phyloP scores from a whole-genome alignment of 495 filamentous ascomycete genomes.

The Aspergillus heteromorphus region DNA sequence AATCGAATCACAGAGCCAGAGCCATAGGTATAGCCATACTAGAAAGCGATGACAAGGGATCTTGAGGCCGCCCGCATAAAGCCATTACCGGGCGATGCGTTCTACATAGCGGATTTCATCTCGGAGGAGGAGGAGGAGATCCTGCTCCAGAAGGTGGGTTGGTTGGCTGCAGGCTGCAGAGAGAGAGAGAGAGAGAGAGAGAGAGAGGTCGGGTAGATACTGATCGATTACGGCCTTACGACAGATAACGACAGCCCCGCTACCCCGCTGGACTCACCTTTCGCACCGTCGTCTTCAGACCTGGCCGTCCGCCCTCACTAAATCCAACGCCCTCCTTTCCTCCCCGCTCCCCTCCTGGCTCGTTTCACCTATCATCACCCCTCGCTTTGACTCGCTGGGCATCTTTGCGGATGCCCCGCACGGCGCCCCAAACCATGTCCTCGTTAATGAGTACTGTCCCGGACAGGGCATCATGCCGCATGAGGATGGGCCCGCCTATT shows the following conservation, averaged over 20 bases:
- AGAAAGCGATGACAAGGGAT: conserved; percentile 14
- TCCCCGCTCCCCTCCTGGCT: conserved; percentile 77
- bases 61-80: conserved; percentile 49
- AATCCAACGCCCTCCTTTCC: conserved; percentile 67
- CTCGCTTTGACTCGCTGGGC: conserved; percentile 52
- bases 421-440: conserved; percentile 74
- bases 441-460: conserved; percentile 86
- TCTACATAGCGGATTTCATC: conserved; percentile 89
- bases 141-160: conserved; percentile 62
- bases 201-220: too few relatives aligned
- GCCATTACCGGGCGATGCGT: conserved; percentile 59
- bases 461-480: conserved; percentile 95
- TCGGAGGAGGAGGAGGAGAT: conserved; percentile 63
- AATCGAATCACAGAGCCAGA: neutral
- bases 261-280: conserved; percentile 79
- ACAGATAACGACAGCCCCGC: conserved; percentile 55
- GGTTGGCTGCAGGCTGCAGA: neutral
- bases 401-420: conserved; percentile 74
- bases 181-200: too few relatives aligned
- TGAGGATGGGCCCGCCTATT: conserved; percentile 86
- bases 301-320: conserved; percentile 73
- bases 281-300: conserved; percentile 84
- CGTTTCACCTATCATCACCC: conserved; percentile 55
- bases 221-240: neutral
- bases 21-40: neutral